phyloP scores from a whole-genome alignment of 305 asterid genomes.

The Andrographis paniculata region DNA sequence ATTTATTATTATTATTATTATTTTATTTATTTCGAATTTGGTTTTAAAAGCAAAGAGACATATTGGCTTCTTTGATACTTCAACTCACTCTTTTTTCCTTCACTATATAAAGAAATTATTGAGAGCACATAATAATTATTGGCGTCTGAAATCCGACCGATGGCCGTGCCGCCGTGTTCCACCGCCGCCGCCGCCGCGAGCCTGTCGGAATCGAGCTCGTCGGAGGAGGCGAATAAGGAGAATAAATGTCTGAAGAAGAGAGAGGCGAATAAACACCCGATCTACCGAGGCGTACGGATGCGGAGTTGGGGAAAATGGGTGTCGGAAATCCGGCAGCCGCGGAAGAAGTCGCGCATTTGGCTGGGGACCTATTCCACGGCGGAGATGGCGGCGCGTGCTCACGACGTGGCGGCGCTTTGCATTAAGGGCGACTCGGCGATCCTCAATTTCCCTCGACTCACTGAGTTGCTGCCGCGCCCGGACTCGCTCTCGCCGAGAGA shows the following conservation, averaged over 20 bases:
- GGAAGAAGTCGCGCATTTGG: slow-evolving; percentile 63
- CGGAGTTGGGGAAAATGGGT: slow-evolving; percentile 83
- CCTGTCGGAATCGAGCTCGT: not conserved
- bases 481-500: slow-evolving; percentile 48
- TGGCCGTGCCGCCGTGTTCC: too few relatives aligned
- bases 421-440: slow-evolving; percentile 48
- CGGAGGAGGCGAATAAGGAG: not conserved
- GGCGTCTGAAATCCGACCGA: too few relatives aligned
- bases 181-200: too few relatives aligned
- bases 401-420: slow-evolving; percentile 60
- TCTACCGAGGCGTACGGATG: slow-evolving; percentile 65
- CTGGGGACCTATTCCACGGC: slow-evolving; percentile 62
- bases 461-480: slow-evolving; percentile 48
- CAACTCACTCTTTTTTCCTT: slow-evolving; percentile 23
- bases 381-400: slow-evolving; percentile 82
- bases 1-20: too few relatives aligned
- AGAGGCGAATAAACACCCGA: slow-evolving; percentile 34
- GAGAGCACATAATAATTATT: not conserved
- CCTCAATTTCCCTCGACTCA: slow-evolving; percentile 53
- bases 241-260: slow-evolving; percentile 18
- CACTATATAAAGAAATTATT: slow-evolving; percentile 20
- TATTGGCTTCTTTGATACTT: slow-evolving; percentile 13
- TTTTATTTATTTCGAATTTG: too few relatives aligned
- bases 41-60: slow-evolving; percentile 4
- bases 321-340: slow-evolving; percentile 66